Base-by-base conservation (phyloP, 305 asterid genomes). In the Fraxinus albicans region DNA sequence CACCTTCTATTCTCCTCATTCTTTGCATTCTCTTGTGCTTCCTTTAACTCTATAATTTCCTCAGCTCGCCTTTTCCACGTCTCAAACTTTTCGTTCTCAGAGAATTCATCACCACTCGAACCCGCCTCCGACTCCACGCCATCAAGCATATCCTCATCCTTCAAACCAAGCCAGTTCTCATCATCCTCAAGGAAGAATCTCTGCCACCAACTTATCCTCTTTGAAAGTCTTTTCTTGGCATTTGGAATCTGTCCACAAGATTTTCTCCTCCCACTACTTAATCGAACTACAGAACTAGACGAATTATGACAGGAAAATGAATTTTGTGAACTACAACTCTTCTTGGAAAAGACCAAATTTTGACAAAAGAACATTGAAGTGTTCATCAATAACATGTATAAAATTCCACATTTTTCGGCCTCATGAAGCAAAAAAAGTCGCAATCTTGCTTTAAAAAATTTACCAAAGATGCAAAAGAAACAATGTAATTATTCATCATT, bases 51-150 rank as follows among this genome's bases (percentile, higher is more conserved):
- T 17, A 92, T 89, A 81, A 96, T 96, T 0, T 97, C 94, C 91
- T 96, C 98, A 0, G 98, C 98, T 75, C 98, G 90, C 86, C 92
- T 89, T 82, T 85, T 95, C 99, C 99, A 96, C 7, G 94, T 97
- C 90, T 96, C 99, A 83, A 96, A 95, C 89, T 95, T 96, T 79
- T 95, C 97, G 44, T 89, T 82, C 85, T 93, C 98, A 1, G 99
- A 90, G 10, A 94, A 83, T 8, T 91, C 94, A 70, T 84, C 91
- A 73, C 85, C 90, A 53, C 86, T 83, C 35, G 88, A 78, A 13
- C 81, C 89, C 85, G 88, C 94, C 77, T 89, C 95, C 10, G 91
- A 55, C 67, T 94, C 98, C 85, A 91, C 84, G 74, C 79, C 90
- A 15, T 94, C 95, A 34, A 93, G 78, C 90, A 87, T 85, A 74